A percentile compares a stretch with the other conserved stretches of the same genome.
These are phyloP conservation scores for Penicillium parvum DNA, from an alignment of 495 filamentous ascomycete genomes.

Conservation along the genomic window DNA sequence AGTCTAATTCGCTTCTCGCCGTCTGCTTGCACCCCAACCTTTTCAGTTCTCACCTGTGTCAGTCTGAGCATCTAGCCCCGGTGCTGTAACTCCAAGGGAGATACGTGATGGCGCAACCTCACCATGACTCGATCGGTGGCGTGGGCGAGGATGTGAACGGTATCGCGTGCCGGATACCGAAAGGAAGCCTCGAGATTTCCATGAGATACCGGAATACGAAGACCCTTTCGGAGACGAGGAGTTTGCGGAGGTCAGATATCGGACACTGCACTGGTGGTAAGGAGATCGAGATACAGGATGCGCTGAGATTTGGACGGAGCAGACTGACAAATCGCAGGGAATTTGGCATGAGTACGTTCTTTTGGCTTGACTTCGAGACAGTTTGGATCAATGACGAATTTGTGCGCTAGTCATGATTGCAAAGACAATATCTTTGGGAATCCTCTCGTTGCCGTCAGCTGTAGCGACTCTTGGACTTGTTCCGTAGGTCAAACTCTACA, in stretches of 20 bases:
- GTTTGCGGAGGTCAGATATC: constrained; percentile 27
- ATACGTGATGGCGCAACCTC: background rate
- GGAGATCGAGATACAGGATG: background rate
- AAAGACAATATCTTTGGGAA: constrained; percentile 60
- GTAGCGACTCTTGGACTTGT: constrained; percentile 55
- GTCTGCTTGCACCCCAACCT: background rate
- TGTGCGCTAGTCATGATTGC: constrained; percentile 50
- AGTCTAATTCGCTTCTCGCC: background rate
- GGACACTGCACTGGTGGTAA: constrained; percentile 34
- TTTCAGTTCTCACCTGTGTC: background rate
- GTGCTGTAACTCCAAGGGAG: background rate
- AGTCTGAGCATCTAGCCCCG: background rate
- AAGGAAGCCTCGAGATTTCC: background rate
- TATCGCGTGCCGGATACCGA: background rate
- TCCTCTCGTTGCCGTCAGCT: constrained; percentile 53
- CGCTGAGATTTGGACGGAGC: constrained; percentile 5
- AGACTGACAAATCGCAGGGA: constrained; percentile 10
- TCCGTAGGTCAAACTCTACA: background rate
- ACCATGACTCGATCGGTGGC: background rate
- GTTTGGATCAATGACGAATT: background rate
- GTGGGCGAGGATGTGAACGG: background rate
- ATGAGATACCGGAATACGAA: constrained; percentile 7
- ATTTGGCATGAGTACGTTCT: constrained; percentile 23
- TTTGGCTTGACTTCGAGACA: background rate
- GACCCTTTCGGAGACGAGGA: constrained; percentile 27